Base-by-base conservation (phyloP, 805 yeast species). In the Saturnispora diversa region DNA sequence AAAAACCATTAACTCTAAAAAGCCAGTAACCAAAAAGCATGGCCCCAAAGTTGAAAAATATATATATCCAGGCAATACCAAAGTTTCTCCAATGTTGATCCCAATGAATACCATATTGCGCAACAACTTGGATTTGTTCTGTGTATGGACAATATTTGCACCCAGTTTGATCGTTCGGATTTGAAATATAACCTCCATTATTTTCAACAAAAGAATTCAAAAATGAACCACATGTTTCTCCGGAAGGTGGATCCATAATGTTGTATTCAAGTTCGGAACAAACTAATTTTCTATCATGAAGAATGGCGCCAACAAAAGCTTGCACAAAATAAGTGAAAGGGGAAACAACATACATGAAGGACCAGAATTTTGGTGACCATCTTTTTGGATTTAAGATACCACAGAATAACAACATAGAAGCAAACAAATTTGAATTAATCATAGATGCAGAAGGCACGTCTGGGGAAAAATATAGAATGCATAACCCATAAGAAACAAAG, bases 281-380 rank as follows among this genome's bases (percentile, higher is more conserved):
- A 11, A 45, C 50, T 8, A 82, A 75, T 27, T 59, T 54, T 47
- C 70, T 65, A 25, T 68, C 68, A 47, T 78, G 77, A 49, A 70
- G 61, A 43, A 69, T 67, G 22, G 56, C 62, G 33, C 64, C 69
- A 39, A 80, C 66, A 48, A 79, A 66, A 29, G 75, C 72, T 51
- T 75, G 77, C 41, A 83, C 66, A 58, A 80, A 74, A 54, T 83
- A 84, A 1, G 85, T 80, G 62, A 71, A 73, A 17, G 81, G 90
- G 23, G 83, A 77, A 26, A 66, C 72, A 46, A 77, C 72, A 67
- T 80, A 77, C 86, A 84, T 80, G 60, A 80, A 84, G 36, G 73
- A 75, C 92, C 92, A 83, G 66, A 84, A 84, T 4, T 80, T 77
- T 23, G 92, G 88, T 72, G 83, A 72, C 44, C 66, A 64, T 12